Percentiles rank a stretch among this genome's conserved stretches.
Conservation (phyloP, 768 basidiomycete species). For the Sporobolomyces roseus region DNA sequence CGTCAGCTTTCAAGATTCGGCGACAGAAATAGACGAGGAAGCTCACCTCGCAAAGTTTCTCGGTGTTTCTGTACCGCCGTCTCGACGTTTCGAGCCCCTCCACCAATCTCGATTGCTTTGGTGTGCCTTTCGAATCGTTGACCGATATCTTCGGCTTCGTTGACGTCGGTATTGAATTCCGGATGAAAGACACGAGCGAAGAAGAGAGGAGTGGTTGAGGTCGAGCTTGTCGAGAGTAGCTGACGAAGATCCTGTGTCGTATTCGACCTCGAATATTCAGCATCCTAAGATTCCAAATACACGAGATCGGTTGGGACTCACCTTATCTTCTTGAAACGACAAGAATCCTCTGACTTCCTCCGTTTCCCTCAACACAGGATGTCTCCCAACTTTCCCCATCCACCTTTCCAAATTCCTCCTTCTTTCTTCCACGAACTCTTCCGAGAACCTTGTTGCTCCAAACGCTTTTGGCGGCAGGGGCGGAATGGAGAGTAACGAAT, state of each 20-base stretch:
- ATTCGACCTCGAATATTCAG: not conserved
- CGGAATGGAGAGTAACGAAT: constrained; percentile 73
- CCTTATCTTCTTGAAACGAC: constrained; percentile 67
- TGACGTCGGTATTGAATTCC: constrained; percentile 72
- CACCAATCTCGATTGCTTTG: constrained; percentile 62
- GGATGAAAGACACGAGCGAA: constrained; percentile 78
- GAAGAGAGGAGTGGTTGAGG: constrained; percentile 60
- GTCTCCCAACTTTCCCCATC: constrained; percentile 63
- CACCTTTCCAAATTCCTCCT: constrained; percentile 78
- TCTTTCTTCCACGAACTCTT: constrained; percentile 76
- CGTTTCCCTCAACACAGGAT: constrained; percentile 71
- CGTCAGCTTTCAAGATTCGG: not conserved
- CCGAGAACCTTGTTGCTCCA: constrained; percentile 69
- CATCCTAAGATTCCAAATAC: too few species aligned
- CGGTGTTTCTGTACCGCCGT: constrained; percentile 62
- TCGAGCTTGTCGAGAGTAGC: constrained; percentile 49
- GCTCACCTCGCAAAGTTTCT: constrained; percentile 63
- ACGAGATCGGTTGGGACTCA: constrained; percentile 51
- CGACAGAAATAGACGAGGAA: constrained; percentile 33
- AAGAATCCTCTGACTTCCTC: constrained; percentile 78
- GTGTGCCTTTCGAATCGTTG: constrained; percentile 66
- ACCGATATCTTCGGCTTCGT: constrained; percentile 62
- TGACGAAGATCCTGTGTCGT: constrained; percentile 16
- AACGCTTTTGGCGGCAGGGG: constrained; percentile 79
- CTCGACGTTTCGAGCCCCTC: constrained; percentile 56